phyloP scores from a whole-genome alignment of 306 rosid genomes.

The Styphnolobium japonicum region DNA sequence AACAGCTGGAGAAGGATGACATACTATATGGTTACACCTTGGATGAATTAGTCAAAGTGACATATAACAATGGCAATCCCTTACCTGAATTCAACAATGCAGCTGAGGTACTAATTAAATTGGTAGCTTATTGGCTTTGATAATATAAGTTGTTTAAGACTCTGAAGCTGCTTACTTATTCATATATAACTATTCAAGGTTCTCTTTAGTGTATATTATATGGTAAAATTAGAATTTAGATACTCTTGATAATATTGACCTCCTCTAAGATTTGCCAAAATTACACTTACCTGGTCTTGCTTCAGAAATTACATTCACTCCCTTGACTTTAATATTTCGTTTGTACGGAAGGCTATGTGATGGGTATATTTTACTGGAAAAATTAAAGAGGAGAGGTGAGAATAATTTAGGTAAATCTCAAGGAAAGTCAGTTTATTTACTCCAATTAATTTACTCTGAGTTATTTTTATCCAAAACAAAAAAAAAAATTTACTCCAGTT shows the following conservation, averaged over 20 bases:
- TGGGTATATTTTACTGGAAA: background rate
- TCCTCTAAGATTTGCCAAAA: background rate
- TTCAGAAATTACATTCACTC: background rate
- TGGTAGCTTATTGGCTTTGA: slow-evolving; percentile 15
- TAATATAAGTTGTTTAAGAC: background rate
- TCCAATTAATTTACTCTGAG: background rate
- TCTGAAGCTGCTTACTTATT: background rate
- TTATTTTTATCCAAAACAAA: background rate
- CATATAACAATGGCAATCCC: slow-evolving; percentile 92
- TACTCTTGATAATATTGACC: background rate
- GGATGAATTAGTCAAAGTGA: slow-evolving; percentile 87
- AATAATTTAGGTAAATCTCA: too few relatives aligned
- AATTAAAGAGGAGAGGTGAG: background rate
- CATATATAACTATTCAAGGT: background rate
- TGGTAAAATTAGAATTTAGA: background rate
- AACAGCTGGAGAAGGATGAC: slow-evolving; percentile 78
- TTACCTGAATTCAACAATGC: slow-evolving; percentile 87
- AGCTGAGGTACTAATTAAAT: slow-evolving; percentile 69
- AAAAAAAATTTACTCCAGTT: background rate
- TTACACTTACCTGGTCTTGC: background rate
- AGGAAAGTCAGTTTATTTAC: background rate
- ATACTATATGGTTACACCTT: slow-evolving; percentile 74
- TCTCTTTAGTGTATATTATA: background rate
- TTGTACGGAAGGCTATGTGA: background rate
- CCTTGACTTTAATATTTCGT: background rate